phyloP scores from a whole-genome alignment of 179 eudicot genomes.

The Spinacia oleracea region DNA sequence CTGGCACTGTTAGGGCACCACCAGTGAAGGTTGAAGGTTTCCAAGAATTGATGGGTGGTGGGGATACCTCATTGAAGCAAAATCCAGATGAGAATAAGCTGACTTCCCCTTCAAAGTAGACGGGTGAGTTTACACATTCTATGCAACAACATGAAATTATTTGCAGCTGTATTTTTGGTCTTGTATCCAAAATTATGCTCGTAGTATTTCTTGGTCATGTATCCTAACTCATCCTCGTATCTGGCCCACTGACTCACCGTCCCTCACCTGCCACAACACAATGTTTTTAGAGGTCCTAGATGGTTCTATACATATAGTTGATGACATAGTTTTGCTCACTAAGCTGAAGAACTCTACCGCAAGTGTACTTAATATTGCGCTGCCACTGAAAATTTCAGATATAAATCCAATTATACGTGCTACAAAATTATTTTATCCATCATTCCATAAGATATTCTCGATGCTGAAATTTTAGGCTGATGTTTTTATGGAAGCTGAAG shows the following conservation, averaged over 20 bases:
- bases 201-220: too few relatives aligned
- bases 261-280: background rate
- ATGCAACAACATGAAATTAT: background rate
- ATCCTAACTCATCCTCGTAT: background rate
- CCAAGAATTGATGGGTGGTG: constrained; percentile 95
- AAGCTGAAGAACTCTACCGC: background rate
- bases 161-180: background rate
- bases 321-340: background rate
- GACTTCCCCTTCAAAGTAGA: constrained; percentile 70
- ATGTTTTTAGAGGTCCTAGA: background rate
- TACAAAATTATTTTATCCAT: background rate
- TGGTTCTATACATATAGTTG: constrained; percentile 2
- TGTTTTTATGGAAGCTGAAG: background rate
- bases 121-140: constrained; percentile 19
- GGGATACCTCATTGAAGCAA: constrained; percentile 80
- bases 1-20: constrained; percentile 74
- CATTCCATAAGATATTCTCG: background rate
- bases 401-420: background rate
- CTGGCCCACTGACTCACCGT: too few relatives aligned
- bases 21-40: constrained; percentile 99
- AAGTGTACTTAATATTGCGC: background rate
- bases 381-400: background rate
- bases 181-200: constrained; percentile 11
- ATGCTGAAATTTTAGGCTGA: background rate
- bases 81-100: constrained; percentile 73